Percentiles rank a stretch among this genome's conserved stretches.
Conservation (phyloP, 2,329 filamentous ascomycete genomes). For the Teratosphaeria destructans region DNA sequence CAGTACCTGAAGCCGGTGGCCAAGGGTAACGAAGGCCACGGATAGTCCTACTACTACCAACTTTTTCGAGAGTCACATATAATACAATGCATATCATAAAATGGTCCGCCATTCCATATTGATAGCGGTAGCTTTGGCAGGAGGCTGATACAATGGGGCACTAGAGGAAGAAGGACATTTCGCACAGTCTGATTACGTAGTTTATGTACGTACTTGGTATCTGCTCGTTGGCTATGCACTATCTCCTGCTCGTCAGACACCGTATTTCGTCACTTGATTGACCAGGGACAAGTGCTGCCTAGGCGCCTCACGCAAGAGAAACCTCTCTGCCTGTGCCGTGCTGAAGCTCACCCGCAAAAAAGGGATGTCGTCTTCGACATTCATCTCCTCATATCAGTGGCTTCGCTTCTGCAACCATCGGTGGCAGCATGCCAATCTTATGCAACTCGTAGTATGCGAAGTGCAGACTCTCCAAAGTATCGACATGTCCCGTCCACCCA, state of each 20-base stretch:
- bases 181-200: no score
- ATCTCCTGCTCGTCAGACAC: neutral
- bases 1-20: no score
- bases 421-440: slow-evolving; percentile 35
- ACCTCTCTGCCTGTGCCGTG: neutral
- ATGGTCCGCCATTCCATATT: neutral
- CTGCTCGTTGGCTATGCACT: neutral
- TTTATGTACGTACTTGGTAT: neutral
- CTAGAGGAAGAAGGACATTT: no score
- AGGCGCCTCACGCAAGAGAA: neutral
- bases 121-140: neutral
- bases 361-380: no score
- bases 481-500: slow-evolving; percentile 39
- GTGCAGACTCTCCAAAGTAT: slow-evolving; percentile 34
- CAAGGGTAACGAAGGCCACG: no score
- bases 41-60: no score
- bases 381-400: slow-evolving; percentile 14
- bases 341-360: neutral
- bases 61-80: no score
- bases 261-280: neutral
- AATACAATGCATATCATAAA: neutral
- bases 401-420: slow-evolving; percentile 18
- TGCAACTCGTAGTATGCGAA: slow-evolving; percentile 34
- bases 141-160: neutral
- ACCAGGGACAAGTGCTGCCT: neutral